Conservation (phyloP, 331 rosid species). For the Acacia pycnantha region DNA sequence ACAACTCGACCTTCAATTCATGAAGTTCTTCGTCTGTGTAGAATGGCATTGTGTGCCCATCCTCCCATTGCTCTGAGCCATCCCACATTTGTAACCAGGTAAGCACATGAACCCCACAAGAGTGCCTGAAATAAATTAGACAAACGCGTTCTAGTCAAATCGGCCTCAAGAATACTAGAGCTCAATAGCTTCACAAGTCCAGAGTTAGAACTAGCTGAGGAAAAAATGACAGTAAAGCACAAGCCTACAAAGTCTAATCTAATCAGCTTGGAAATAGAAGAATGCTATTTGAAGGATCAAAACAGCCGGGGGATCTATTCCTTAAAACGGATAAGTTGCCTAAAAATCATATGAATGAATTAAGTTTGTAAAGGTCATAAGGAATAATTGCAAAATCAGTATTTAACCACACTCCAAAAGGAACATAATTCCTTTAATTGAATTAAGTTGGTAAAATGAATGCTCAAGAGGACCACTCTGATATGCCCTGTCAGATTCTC, state of each 20-base stretch:
- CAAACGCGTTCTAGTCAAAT: too few species aligned
- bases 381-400: neutral
- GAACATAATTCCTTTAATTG: constrained; percentile 22
- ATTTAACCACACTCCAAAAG: constrained; percentile 11
- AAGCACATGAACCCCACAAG: too few species aligned
- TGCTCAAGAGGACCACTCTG: constrained; percentile 81
- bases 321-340: neutral
- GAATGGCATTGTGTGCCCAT: too few species aligned
- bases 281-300: constrained; percentile 6
- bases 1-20: too few species aligned
- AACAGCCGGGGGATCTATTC: neutral
- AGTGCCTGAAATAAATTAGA: too few species aligned
- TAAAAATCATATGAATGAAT: constrained; percentile 17
- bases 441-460: constrained; percentile 65
- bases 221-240: constrained; percentile 22
- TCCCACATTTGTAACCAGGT: too few species aligned
- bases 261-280: constrained; percentile 22
- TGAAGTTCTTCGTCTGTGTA: too few species aligned
- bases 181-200: neutral
- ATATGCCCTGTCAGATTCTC: constrained; percentile 94
- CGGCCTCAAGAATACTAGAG: constrained; percentile 25
- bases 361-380: neutral
- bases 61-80: too few species aligned
- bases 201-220: constrained; percentile 20
- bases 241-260: constrained; percentile 19